phyloP scores from a whole-genome alignment of 768 basidiomycete genomes.

The Nevesoporus exiguus region DNA sequence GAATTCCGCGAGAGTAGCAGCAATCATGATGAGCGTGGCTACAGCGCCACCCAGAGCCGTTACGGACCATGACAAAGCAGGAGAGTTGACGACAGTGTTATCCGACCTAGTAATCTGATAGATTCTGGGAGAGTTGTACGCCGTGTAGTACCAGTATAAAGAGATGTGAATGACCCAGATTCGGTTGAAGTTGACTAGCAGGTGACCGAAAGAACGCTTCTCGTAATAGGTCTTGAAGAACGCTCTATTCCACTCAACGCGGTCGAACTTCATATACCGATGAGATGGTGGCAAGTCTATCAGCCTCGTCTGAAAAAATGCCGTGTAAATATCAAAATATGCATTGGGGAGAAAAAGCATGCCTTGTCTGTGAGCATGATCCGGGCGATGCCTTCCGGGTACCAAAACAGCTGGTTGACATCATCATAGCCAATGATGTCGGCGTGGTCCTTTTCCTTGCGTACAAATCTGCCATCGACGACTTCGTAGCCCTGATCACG shows the following conservation, averaged over 20 bases:
- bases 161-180: conserved; percentile 98
- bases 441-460: conserved; percentile 90
- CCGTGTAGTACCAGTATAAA: conserved; percentile 94
- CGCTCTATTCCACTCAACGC: conserved; percentile 92
- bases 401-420: conserved; percentile 99
- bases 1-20: conserved; percentile 92
- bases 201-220: conserved; percentile 93
- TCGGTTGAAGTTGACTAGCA: conserved; percentile 99
- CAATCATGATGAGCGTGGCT: conserved; percentile 94
- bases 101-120: conserved; percentile 48
- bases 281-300: conserved; percentile 89
- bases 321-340: background rate
- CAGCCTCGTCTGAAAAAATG: conserved; percentile 63
- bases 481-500: conserved; percentile 98
- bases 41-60: conserved; percentile 94
- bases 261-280: conserved; percentile 95
- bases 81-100: conserved; percentile 48
- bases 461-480: conserved; percentile 90
- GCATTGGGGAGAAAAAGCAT: conserved; percentile 1
- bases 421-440: conserved; percentile 98
- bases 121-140: conserved; percentile 87
- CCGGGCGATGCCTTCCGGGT: conserved; percentile 94
- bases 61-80: conserved; percentile 90
- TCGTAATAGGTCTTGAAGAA: conserved; percentile 99
- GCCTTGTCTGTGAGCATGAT: conserved; percentile 91